Conservation (phyloP, 371 early-diverging fungal genomes). For the Mortierella sp. region DNA sequence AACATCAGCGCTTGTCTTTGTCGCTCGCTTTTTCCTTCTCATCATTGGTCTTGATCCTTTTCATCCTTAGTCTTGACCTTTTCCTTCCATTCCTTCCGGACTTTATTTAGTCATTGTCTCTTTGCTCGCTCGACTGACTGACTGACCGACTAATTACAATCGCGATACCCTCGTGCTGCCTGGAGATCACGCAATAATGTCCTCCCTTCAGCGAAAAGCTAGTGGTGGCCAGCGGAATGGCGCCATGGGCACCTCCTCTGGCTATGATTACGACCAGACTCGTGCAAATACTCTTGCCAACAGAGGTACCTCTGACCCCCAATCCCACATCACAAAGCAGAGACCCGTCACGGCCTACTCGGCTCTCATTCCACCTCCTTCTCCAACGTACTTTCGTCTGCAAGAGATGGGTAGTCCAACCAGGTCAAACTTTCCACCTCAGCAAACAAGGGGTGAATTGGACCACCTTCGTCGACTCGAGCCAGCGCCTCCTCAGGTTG, state of each 20-base stretch:
- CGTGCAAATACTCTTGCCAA: constrained; percentile 51
- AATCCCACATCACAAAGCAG: constrained; percentile 26
- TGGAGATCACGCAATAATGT: neutral
- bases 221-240: constrained; percentile 1
- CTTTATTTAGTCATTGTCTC: too few species aligned
- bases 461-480: constrained; percentile 43
- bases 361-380: constrained; percentile 49
- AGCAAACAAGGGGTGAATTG: constrained; percentile 21
- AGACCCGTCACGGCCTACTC: constrained; percentile 49
- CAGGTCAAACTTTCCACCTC: neutral
- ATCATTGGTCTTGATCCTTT: neutral
- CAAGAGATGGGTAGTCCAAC: constrained; percentile 18
- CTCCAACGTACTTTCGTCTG: constrained; percentile 49
- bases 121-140: too few species aligned
- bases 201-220: neutral
- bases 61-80: neutral
- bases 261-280: constrained; percentile 36
- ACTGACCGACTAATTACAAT: too few species aligned
- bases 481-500: neutral
- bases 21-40: too few species aligned
- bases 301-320: constrained; percentile 34
- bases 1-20: too few species aligned
- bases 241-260: constrained; percentile 22
- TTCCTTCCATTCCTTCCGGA: neutral
- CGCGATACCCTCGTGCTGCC: neutral